Evolutionary conservation across 1,139 yeast genomes (phyloP).

Genomic region (Protomyces arabidopsidicola): DNA sequence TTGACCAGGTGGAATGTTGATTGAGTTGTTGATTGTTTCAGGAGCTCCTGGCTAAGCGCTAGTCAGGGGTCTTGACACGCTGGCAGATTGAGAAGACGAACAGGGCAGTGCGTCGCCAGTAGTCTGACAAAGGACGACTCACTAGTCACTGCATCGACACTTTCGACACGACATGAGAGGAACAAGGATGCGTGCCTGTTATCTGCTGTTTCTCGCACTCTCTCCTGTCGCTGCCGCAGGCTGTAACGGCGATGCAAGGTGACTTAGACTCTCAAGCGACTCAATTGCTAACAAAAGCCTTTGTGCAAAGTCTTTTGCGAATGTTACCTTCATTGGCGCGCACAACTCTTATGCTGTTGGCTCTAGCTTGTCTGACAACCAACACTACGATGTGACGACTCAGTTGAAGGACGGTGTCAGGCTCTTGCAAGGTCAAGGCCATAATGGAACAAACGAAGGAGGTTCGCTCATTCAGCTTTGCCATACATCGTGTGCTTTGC

Average conservation of each 20-base stretch:
- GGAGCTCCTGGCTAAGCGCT: too few relatives aligned
- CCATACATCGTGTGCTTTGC: slow-evolving; percentile 23
- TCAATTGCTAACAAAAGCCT: neutral
- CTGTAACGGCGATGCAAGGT: too few relatives aligned
- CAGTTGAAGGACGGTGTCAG: slow-evolving; percentile 23
- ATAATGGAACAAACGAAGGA: slow-evolving; percentile 2
- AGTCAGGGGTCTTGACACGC: too few relatives aligned
- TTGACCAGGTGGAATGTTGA: too few relatives aligned
- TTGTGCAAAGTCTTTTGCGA: slow-evolving; percentile 16
- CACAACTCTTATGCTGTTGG: slow-evolving; percentile 27
- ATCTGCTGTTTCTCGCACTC: neutral
- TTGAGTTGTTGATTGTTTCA: too few relatives aligned
- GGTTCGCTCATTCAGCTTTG: slow-evolving; percentile 13
- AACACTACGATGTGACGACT: slow-evolving; percentile 12
- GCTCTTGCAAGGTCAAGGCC: slow-evolving; percentile 22
- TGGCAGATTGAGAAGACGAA: too few relatives aligned
- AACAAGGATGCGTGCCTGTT: neutral
- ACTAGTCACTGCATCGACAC: too few relatives aligned
- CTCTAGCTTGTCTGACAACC: slow-evolving; percentile 8
- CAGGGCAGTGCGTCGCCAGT: too few relatives aligned
- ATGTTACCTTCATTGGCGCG: slow-evolving; percentile 26
- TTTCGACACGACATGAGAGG: neutral
- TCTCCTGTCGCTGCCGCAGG: neutral
- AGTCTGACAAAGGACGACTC: too few relatives aligned
- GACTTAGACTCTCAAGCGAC: too few relatives aligned